A percentile compares a stretch with the other conserved stretches of the same genome.
Evolutionary conservation across 2,329 filamentous ascomycete species (phyloP).

Genomic region (Triangularia verruculosa): DNA sequence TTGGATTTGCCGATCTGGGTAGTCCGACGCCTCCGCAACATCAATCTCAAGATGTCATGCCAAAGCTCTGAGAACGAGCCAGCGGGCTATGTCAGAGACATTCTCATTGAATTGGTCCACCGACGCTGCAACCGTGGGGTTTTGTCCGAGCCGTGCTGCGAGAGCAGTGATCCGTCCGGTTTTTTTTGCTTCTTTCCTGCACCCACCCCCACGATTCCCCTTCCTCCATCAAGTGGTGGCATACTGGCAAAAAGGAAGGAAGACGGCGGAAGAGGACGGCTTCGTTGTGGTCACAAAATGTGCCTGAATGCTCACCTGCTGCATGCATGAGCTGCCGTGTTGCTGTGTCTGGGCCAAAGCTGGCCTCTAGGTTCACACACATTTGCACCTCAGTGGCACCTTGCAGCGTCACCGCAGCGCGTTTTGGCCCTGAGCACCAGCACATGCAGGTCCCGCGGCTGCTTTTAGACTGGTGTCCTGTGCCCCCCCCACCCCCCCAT

Average conservation of each 20-base stretch:
- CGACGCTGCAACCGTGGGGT: background rate
- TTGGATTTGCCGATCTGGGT: constrained; percentile 11
- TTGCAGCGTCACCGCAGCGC: constrained; percentile 4
- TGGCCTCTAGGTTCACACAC: background rate
- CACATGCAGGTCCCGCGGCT: constrained; percentile 29
- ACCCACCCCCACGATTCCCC: background rate
- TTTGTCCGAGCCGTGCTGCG: background rate
- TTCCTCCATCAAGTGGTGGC: background rate
- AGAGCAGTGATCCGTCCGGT: background rate
- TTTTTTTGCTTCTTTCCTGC: background rate
- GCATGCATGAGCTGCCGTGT: constrained; percentile 4
- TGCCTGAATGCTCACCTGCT: constrained; percentile 5
- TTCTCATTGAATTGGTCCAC: background rate
- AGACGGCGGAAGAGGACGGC: background rate
- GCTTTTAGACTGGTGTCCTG: constrained; percentile 17
- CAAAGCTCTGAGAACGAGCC: background rate
- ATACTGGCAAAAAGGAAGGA: background rate
- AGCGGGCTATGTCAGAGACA: background rate
- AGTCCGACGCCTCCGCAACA: constrained; percentile 4
- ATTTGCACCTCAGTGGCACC: background rate
- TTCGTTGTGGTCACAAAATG: constrained; percentile 1
- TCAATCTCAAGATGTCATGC: background rate
- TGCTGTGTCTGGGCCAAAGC: background rate
- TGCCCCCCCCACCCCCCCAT: background rate
- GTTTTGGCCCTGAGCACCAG: constrained; percentile 19